Percentiles rank a stretch among this genome's conserved stretches.
Conservation (phyloP, 768 basidiomycete genomes). For the Podaxis mareebaensis region DNA sequence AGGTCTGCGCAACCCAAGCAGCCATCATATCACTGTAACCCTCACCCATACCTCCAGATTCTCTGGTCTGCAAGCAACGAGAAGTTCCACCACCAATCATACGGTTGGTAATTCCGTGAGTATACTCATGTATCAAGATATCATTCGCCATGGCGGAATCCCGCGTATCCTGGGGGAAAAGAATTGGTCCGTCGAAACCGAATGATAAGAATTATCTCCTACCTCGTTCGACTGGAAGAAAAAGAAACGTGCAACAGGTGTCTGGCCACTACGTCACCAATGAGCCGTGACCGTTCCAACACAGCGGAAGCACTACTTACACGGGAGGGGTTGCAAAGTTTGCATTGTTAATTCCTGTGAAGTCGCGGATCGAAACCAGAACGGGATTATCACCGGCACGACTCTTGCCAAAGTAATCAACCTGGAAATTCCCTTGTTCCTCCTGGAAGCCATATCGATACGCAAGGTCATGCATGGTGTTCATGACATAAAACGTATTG, state of each 20-base stretch:
- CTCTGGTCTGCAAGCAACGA: conserved; percentile 61
- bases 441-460: conserved; percentile 54
- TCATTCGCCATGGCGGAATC: conserved; percentile 68
- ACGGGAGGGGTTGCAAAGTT: conserved; percentile 42
- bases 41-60: conserved; percentile 70
- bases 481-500: conserved; percentile 58
- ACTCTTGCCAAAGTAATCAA: conserved; percentile 31
- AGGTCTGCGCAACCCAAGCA: conserved; percentile 44
- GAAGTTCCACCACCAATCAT: conserved; percentile 59
- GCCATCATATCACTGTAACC: conserved; percentile 64
- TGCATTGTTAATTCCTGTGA: conserved; percentile 42
- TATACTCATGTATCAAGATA: conserved; percentile 50
- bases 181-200: not conserved
- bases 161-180: conserved; percentile 38
- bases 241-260: conserved; percentile 1
- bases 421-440: conserved; percentile 20
- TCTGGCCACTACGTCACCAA: not conserved
- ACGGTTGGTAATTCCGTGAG: conserved; percentile 47
- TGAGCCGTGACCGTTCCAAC: conserved; percentile 21
- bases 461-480: conserved; percentile 52
- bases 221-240: not conserved
- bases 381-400: conserved; percentile 52
- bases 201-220: not conserved
- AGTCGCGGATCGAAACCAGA: conserved; percentile 49
- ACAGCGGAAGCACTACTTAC: conserved; percentile 26